These are phyloP conservation scores for Rhizopogon rudus DNA, from an alignment of 768 basidiomycete genomes.

Conservation along the genomic window DNA sequence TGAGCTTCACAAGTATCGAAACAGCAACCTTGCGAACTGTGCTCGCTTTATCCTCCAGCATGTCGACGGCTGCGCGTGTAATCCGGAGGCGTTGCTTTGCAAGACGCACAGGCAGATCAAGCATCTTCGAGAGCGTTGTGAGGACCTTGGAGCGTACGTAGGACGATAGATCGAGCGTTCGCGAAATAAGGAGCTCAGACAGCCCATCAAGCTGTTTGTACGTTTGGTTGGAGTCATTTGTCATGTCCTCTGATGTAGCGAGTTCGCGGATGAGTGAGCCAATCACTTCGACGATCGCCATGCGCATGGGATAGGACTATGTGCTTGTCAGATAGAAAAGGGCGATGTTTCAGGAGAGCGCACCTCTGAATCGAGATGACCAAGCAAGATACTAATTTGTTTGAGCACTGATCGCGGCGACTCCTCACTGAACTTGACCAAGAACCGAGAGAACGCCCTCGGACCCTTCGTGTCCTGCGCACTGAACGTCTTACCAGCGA, in stretches of 20 bases:
- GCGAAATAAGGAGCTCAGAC: slow-evolving; percentile 80
- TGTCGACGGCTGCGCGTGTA: slow-evolving; percentile 69
- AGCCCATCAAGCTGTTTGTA: slow-evolving; percentile 76
- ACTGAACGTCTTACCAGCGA: slow-evolving; percentile 71
- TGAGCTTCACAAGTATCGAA: slow-evolving; percentile 64
- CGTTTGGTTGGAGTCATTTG: slow-evolving; percentile 31
- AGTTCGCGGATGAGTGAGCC: slow-evolving; percentile 83
- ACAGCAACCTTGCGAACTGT: slow-evolving; percentile 85
- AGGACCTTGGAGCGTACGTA: slow-evolving; percentile 93
- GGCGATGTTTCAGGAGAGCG: slow-evolving; percentile 5
- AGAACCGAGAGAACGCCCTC: slow-evolving; percentile 78
- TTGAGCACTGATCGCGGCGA: slow-evolving; percentile 79
- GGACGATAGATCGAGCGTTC: slow-evolving; percentile 82
- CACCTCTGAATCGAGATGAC: slow-evolving; percentile 91
- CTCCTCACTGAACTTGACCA: slow-evolving; percentile 75
- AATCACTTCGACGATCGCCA: slow-evolving; percentile 89
- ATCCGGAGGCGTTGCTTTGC: slow-evolving; percentile 80
- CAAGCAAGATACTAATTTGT: slow-evolving; percentile 80
- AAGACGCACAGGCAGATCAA: slow-evolving; percentile 74
- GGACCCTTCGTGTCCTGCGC: slow-evolving; percentile 86
- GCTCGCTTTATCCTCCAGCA: slow-evolving; percentile 87
- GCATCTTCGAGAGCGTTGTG: slow-evolving; percentile 66
- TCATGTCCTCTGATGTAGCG: slow-evolving; percentile 44
- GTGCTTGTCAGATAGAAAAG: background rate
- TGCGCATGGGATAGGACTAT: slow-evolving; percentile 94